A percentile compares a stretch with the other conserved stretches of the same genome.
Conservation (phyloP, 768 basidiomycete genomes). For the Hortiboletus flavorubellus region DNA sequence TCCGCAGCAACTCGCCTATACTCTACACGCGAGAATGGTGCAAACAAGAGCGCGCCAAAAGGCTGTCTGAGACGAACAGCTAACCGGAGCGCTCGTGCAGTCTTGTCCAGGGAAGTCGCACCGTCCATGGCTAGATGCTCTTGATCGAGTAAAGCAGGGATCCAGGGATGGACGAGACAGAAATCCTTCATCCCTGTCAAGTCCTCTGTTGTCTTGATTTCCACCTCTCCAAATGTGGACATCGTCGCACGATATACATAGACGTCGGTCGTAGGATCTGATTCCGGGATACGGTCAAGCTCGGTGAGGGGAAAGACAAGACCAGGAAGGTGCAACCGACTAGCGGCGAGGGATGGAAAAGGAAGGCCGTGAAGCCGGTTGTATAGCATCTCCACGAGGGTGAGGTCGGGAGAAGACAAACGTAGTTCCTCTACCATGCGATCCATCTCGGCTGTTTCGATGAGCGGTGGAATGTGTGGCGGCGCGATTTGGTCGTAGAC, state of each 20-base stretch:
- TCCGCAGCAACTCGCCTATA: slow-evolving; percentile 17
- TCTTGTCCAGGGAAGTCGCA: not conserved
- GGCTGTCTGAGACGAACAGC: slow-evolving; percentile 2
- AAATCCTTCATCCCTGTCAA: not conserved
- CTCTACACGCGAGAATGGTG: not conserved
- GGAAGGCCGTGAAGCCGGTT: not conserved
- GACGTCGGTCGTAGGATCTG: no score
- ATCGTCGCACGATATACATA: slow-evolving; percentile 2
- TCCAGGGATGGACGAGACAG: slow-evolving; percentile 15
- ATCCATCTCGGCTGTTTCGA: not conserved
- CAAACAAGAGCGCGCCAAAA: slow-evolving; percentile 9
- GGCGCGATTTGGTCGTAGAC: slow-evolving; percentile 1
- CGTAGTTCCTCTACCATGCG: not conserved
- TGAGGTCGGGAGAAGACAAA: slow-evolving; percentile 24
- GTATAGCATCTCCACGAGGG: not conserved
- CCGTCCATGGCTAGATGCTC: not conserved
- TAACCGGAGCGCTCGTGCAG: not conserved
- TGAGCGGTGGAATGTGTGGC: not conserved
- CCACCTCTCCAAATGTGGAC: not conserved
- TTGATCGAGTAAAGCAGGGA: slow-evolving; percentile 4
- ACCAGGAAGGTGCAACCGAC: slow-evolving; percentile 1
- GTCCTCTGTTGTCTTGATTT: slow-evolving; percentile 6
- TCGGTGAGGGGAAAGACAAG: not conserved
- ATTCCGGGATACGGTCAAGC: not conserved
- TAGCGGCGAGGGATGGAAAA: not conserved